Percentiles rank a stretch among this genome's conserved stretches.
Evolutionary conservation across 441 rosid species (phyloP).

Genomic region (Geranium incanum): DNA sequence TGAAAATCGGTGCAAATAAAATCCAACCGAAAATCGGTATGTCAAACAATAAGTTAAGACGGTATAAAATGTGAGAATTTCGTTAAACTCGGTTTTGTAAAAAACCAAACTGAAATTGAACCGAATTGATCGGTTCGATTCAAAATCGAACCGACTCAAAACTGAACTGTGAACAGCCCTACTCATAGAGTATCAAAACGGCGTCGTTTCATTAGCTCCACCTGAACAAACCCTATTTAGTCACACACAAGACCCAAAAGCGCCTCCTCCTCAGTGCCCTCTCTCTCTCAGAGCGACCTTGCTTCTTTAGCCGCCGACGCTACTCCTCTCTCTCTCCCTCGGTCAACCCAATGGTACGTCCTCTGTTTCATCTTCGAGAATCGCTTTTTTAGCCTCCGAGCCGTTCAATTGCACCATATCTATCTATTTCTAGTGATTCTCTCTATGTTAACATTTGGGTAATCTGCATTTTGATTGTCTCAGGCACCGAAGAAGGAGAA

Average conservation of each 20-base stretch:
- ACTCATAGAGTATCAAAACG: background rate
- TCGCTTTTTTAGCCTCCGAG: no score
- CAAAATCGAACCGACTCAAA: no score
- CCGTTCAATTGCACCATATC: background rate
- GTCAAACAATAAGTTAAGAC: no score
- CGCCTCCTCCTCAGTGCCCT: constrained; percentile 3
- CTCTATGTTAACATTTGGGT: background rate
- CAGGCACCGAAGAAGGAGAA: background rate
- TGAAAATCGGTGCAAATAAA: no score
- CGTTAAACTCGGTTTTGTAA: no score
- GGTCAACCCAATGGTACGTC: background rate
- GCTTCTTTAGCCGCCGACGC: background rate
- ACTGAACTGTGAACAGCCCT: no score
- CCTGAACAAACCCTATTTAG: background rate
- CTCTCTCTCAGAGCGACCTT: background rate
- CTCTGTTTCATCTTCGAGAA: background rate
- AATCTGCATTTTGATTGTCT: background rate
- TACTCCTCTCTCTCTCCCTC: background rate
- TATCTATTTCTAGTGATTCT: background rate
- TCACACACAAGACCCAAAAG: background rate
- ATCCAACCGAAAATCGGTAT: no score
- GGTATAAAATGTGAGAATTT: no score
- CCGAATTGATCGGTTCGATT: no score
- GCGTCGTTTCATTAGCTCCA: background rate
- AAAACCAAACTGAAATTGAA: no score